A percentile compares a stretch with the other conserved stretches of the same genome.
Conservation (phyloP, 2,329 filamentous ascomycete genomes). For the Penicillium polonicum region DNA sequence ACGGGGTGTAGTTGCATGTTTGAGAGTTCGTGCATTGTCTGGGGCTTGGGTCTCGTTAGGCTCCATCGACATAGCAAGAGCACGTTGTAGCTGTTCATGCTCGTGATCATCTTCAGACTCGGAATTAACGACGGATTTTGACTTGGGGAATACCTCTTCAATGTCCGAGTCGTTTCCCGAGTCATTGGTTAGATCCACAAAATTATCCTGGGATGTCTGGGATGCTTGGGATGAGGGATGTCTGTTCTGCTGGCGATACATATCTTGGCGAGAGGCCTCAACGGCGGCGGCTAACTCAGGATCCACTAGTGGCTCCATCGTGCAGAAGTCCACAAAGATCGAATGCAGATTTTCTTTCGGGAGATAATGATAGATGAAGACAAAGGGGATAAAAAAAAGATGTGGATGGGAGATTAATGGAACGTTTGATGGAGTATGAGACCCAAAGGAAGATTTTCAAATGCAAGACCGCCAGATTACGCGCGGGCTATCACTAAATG, state of each 20-base stretch:
- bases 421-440: slow-evolving; percentile 7
- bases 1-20: not conserved
- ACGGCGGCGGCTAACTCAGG: slow-evolving; percentile 23
- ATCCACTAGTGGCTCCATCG: slow-evolving; percentile 13
- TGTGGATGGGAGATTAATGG: not conserved
- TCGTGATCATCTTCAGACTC: slow-evolving; percentile 25
- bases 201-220: slow-evolving; percentile 3
- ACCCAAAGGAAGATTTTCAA: not conserved
- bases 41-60: not conserved
- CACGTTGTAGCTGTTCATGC: slow-evolving; percentile 39
- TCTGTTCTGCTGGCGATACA: not conserved
- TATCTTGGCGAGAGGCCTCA: slow-evolving; percentile 24
- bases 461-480: not conserved
- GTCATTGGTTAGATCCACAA: slow-evolving; percentile 38
- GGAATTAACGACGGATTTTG: slow-evolving; percentile 28
- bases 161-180: slow-evolving; percentile 31
- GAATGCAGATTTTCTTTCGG: not conserved
- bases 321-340: not conserved
- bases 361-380: not conserved
- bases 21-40: not conserved
- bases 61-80: slow-evolving; percentile 38
- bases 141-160: slow-evolving; percentile 27
- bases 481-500: not conserved
- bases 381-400: not conserved
- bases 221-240: not conserved